Percentiles rank a stretch among this genome's conserved stretches.
Conservation (phyloP, 139 green algal species). For the Monoraphidium neglectum region DNA sequence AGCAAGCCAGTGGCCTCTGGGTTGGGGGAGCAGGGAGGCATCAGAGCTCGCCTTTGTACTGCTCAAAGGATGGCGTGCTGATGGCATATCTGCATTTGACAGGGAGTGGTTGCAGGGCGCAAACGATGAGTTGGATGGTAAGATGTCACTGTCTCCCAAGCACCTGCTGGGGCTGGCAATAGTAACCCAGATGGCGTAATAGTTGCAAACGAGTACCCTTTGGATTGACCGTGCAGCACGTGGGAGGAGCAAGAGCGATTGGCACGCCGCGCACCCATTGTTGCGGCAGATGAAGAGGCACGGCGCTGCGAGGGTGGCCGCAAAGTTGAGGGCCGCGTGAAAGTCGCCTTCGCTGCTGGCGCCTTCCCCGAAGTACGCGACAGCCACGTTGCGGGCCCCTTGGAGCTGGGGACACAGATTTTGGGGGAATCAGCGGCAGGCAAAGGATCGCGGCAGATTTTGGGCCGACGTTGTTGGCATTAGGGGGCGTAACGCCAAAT, state of each 20-base stretch:
- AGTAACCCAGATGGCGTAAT: too few relatives aligned
- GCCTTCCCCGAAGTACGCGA: conserved; percentile 87
- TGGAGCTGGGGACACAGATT: conserved; percentile 46
- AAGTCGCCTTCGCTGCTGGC: conserved; percentile 91
- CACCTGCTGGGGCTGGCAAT: too few relatives aligned
- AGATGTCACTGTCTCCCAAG: too few relatives aligned
- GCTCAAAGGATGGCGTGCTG: neutral
- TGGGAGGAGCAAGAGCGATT: too few relatives aligned
- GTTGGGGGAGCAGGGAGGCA: neutral
- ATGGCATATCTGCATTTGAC: neutral
- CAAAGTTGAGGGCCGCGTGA: conserved; percentile 95
- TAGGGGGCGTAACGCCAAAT: too few relatives aligned
- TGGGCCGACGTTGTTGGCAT: too few relatives aligned
- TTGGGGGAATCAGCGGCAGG: conserved; percentile 91
- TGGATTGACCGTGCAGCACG: too few relatives aligned
- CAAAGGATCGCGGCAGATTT: too few relatives aligned
- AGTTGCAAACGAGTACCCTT: too few relatives aligned
- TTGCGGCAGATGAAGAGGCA: conserved; percentile 96
- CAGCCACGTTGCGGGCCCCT: conserved; percentile 38
- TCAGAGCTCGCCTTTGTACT: neutral
- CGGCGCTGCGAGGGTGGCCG: conserved; percentile 76
- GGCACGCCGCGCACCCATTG: conserved; percentile 86
- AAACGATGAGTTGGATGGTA: too few relatives aligned
- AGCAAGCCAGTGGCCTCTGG: neutral
- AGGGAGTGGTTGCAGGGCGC: neutral